These are phyloP conservation scores for Termitomyces sp. DNA, from an alignment of 768 basidiomycete genomes.

Conservation along the genomic window DNA sequence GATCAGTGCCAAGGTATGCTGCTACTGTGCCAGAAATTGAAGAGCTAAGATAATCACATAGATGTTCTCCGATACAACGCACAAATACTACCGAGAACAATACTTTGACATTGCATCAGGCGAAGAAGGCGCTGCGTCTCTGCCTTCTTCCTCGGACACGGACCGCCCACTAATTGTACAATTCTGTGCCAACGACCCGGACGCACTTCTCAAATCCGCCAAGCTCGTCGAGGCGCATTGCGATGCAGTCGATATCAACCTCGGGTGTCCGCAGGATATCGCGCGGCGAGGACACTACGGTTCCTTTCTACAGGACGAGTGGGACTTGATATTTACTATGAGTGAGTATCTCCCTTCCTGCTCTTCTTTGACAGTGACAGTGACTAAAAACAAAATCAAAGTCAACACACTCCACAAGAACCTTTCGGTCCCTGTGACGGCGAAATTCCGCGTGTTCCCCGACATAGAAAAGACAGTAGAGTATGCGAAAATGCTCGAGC, in stretches of 20 bases:
- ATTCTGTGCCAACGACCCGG: not conserved
- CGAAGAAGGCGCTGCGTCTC: constrained; percentile 73
- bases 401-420: not conserved
- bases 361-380: not conserved
- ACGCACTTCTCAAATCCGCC: not conserved
- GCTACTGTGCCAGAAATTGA: not conserved
- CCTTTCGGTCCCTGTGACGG: not conserved
- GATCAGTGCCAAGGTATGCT: constrained; percentile 84
- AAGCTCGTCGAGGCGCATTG: not conserved
- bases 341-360: not conserved
- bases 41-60: constrained; percentile 17
- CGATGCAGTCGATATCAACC: not conserved
- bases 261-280: not conserved
- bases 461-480: not conserved
- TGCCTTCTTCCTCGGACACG: not conserved
- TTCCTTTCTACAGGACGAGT: not conserved
- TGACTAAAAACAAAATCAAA: not conserved
- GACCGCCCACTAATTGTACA: not conserved
- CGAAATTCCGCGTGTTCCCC: not conserved
- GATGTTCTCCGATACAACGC: constrained; percentile 55
- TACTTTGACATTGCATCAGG: constrained; percentile 63
- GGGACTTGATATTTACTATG: not conserved
- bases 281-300: not conserved
- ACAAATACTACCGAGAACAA: constrained; percentile 51
- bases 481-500: constrained; percentile 94